Conservation (phyloP, 1,284 basidiomycete species). For the Austroboletus niveus region DNA sequence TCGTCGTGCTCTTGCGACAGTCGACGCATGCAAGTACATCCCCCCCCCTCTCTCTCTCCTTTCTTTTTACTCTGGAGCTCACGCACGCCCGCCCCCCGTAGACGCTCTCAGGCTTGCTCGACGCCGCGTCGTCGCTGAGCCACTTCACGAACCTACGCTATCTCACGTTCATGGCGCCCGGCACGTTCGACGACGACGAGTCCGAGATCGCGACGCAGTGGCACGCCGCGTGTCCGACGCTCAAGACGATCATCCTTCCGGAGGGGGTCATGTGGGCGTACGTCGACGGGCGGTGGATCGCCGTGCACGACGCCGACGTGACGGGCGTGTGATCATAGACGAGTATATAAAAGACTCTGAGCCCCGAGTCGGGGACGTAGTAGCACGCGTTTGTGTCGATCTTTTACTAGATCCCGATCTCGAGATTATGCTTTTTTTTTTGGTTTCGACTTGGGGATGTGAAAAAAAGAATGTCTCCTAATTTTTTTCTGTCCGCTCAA, state of each 20-base stretch:
- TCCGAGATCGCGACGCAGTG: constrained; percentile 35
- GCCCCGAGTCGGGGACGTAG: no score
- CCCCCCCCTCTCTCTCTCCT: background rate
- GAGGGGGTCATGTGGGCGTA: constrained; percentile 42
- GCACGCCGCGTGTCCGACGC: constrained; percentile 41
- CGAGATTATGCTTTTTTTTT: no score
- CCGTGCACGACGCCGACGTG: constrained; percentile 14
- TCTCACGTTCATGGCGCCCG: constrained; percentile 42
- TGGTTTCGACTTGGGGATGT: no score
- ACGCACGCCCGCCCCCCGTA: no score
- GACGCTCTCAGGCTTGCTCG: constrained; percentile 5
- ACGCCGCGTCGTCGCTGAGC: constrained; percentile 25
- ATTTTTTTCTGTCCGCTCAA: no score
- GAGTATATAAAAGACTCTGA: no score
- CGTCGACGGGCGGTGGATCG: constrained; percentile 25
- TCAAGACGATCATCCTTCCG: constrained; percentile 44
- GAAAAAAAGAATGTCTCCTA: no score
- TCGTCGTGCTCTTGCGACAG: constrained; percentile 49
- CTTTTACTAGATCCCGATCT: no score
- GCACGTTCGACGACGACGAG: constrained; percentile 30
- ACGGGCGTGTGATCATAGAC: no score
- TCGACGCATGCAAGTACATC: constrained; percentile 40
- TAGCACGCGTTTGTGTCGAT: no score
- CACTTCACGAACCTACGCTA: constrained; percentile 37
- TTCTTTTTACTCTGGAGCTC: background rate